Conservation (phyloP, 768 basidiomycete genomes). For the Podaxis sp. region DNA sequence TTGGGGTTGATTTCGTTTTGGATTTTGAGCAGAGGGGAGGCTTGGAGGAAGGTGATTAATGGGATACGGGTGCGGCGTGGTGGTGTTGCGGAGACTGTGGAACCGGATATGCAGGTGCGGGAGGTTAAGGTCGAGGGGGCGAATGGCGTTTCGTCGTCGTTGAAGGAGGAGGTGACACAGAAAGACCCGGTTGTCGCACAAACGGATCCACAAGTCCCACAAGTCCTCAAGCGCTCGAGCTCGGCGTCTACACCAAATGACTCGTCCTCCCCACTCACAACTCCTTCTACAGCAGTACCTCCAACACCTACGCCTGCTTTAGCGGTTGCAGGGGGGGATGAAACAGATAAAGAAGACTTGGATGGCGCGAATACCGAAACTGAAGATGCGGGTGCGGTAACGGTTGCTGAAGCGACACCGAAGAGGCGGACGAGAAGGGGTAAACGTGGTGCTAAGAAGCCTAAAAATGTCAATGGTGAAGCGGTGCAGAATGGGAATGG, state of each 20-base stretch:
- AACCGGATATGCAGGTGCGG: not conserved
- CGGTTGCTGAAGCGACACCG: slow-evolving; percentile 26
- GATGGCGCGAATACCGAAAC: slow-evolving; percentile 19
- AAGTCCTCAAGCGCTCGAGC: too few species aligned
- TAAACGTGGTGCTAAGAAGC: slow-evolving; percentile 53
- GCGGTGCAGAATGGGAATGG: slow-evolving; percentile 26
- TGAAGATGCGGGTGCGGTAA: slow-evolving; percentile 18
- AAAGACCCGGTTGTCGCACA: not conserved
- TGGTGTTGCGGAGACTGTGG: too few species aligned
- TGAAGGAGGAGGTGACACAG: not conserved
- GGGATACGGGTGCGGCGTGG: not conserved
- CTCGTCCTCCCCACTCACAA: not conserved
- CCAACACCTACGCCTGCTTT: not conserved
- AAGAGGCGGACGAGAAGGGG: slow-evolving; percentile 46
- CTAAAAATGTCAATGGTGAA: slow-evolving; percentile 17
- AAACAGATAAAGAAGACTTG: slow-evolving; percentile 49
- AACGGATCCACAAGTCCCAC: too few species aligned
- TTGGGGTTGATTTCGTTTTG: slow-evolving; percentile 16
- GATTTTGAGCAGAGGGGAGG: slow-evolving; percentile 7
- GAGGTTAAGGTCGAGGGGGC: not conserved
- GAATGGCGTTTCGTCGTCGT: not conserved
- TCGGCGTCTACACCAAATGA: not conserved
- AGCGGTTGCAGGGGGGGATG: slow-evolving; percentile 41
- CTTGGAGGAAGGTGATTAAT: not conserved
- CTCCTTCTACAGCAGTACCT: not conserved